Conservation (phyloP, 257 asterid genomes). For the Haberlea rhodopensis region DNA sequence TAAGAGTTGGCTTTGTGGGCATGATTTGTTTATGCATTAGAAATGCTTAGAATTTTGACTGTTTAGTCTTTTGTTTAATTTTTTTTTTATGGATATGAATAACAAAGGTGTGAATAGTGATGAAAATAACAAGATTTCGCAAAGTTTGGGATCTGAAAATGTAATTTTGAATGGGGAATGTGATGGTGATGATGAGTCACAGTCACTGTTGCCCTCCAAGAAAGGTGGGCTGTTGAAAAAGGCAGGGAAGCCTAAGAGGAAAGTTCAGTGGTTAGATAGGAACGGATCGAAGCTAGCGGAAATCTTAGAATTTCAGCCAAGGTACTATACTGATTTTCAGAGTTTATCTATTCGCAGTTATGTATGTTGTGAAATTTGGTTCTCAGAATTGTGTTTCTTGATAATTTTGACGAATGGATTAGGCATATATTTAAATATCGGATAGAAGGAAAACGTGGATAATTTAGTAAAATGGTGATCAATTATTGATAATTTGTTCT, state of each 20-base stretch:
- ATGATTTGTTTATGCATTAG: constrained; percentile 22
- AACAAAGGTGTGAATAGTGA: constrained; percentile 36
- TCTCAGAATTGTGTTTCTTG: background rate
- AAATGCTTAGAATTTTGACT: constrained; percentile 18
- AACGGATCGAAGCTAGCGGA: constrained; percentile 80
- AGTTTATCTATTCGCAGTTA: constrained; percentile 11
- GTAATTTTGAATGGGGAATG: constrained; percentile 42
- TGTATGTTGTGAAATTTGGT: constrained; percentile 13
- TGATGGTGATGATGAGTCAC: constrained; percentile 56
- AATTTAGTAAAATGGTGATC: background rate
- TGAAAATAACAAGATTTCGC: constrained; percentile 28
- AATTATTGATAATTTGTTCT: background rate
- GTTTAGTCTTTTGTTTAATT: constrained; percentile 23
- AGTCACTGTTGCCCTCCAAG: constrained; percentile 46
- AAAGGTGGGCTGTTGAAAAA: constrained; percentile 48
- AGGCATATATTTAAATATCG: background rate
- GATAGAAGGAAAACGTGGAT: background rate
- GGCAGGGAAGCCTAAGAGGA: constrained; percentile 52
- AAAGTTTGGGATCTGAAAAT: constrained; percentile 34
- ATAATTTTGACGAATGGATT: background rate
- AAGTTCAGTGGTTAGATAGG: constrained; percentile 88
- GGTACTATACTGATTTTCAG: constrained; percentile 39
- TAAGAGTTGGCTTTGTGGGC: constrained; percentile 28
- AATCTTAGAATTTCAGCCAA: constrained; percentile 80
- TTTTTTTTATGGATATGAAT: constrained; percentile 68